These are phyloP conservation scores for Fraxinus americana DNA, from an alignment of 257 asterid species.

Conservation along the genomic window DNA sequence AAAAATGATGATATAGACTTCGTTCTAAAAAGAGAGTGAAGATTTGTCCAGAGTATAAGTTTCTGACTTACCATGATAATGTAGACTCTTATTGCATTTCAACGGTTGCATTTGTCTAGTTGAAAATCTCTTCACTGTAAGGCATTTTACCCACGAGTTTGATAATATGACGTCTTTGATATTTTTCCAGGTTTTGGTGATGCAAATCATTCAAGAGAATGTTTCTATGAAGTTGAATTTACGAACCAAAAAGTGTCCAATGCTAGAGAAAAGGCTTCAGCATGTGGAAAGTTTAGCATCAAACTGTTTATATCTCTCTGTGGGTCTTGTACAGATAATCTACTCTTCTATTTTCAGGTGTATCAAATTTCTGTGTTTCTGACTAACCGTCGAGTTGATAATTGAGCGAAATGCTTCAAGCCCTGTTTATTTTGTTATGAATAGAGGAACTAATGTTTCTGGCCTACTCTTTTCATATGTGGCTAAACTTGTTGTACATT, in stretches of 20 bases:
- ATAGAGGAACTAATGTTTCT: not conserved
- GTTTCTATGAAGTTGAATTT: constrained; percentile 13
- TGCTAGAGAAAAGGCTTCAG: constrained; percentile 15
- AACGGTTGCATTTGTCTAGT: not conserved
- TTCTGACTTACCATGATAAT: not conserved
- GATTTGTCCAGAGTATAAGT: not conserved
- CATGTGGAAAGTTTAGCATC: not conserved
- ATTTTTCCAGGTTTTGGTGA: constrained; percentile 20
- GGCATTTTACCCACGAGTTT: not conserved
- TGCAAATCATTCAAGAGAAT: constrained; percentile 23
- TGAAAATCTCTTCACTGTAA: not conserved
- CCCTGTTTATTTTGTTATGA: constrained; percentile 7
- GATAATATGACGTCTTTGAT: not conserved
- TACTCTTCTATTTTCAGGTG: constrained; percentile 8
- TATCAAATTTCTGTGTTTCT: not conserved
- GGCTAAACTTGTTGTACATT: not conserved
- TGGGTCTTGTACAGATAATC: constrained; percentile 25
- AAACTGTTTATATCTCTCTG: not conserved
- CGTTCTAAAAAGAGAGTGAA: not conserved
- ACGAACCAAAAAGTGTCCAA: not conserved
- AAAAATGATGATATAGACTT: not conserved
- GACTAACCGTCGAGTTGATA: not conserved
- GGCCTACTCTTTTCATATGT: constrained; percentile 3
- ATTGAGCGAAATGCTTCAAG: not conserved
- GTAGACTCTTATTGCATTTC: not conserved